These are phyloP conservation scores for Pelargonium citronellum DNA, from an alignment of 441 rosid genomes.

Conservation along the genomic window DNA sequence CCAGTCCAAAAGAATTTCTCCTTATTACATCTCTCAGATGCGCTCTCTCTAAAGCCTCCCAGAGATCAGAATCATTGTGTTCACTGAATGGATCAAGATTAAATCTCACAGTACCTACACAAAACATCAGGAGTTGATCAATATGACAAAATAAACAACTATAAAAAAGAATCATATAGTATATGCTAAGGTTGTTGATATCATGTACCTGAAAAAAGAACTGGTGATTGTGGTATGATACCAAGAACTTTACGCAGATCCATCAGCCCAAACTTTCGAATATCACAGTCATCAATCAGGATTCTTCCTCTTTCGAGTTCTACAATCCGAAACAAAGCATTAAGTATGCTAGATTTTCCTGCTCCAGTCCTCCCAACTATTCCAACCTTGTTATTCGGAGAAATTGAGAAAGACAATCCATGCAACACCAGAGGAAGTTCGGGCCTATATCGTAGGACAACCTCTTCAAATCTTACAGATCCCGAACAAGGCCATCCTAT, in stretches of 20 bases:
- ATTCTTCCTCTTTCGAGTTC: conserved; percentile 82
- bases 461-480: conserved; percentile 69
- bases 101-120: conserved; percentile 76
- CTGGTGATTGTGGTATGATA: conserved; percentile 91
- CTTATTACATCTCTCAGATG: conserved; percentile 76
- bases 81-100: conserved; percentile 92
- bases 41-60: conserved; percentile 94
- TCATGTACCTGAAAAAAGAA: conserved; percentile 85
- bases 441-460: conserved; percentile 76
- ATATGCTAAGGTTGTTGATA: conserved; percentile 6
- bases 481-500: conserved; percentile 94
- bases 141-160: not conserved
- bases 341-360: conserved; percentile 88
- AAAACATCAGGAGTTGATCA: conserved; percentile 17
- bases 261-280: conserved; percentile 62
- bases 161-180: no score
- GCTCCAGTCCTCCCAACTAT: conserved; percentile 97
- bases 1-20: conserved; percentile 69
- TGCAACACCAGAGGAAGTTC: conserved; percentile 88
- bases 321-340: conserved; percentile 82
- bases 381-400: conserved; percentile 79
- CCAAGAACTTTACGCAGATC: conserved; percentile 85
- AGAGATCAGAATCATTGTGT: conserved; percentile 80
- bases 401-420: conserved; percentile 60
- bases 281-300: conserved; percentile 64